These are phyloP conservation scores for Phoma sp. DNA, from an alignment of 2,329 filamentous ascomycete genomes.

Conservation along the genomic window DNA sequence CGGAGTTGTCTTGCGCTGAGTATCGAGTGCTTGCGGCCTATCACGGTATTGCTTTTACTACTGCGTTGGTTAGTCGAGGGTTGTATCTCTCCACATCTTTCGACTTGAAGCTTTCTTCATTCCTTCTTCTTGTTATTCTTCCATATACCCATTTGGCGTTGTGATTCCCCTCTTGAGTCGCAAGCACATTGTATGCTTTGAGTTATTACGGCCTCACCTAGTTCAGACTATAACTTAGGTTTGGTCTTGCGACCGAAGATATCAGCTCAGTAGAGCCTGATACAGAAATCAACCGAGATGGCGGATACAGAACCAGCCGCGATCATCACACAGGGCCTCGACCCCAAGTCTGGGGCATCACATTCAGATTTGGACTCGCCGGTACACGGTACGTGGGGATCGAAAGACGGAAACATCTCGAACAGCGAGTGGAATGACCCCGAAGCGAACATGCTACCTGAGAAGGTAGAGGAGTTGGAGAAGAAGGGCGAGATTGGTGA, in stretches of 20 bases:
- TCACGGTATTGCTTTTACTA: constrained; percentile 12
- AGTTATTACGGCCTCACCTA: not conserved
- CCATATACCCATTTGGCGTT: not conserved
- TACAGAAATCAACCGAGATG: constrained; percentile 20
- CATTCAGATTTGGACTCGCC: constrained; percentile 33
- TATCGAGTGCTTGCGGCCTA: constrained; percentile 7
- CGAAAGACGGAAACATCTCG: constrained; percentile 47
- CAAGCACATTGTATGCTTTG: not conserved
- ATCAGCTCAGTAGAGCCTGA: constrained; percentile 4
- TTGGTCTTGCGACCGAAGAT: not conserved
- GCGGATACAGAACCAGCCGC: constrained; percentile 23
- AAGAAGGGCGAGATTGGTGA: constrained; percentile 39
- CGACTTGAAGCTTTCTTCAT: not conserved
- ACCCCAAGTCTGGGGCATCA: constrained; percentile 41
- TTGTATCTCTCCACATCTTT: not conserved
- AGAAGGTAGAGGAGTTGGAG: constrained; percentile 49
- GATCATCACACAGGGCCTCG: constrained; percentile 43
- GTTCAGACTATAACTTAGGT: not conserved
- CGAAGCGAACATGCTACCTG: constrained; percentile 55
- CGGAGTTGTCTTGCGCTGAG: constrained; percentile 21
- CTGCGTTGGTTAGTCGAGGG: not conserved
- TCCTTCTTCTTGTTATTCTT: not conserved
- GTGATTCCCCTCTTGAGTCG: not conserved
- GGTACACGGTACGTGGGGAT: constrained; percentile 35
- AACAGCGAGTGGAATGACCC: constrained; percentile 57